A percentile compares a stretch with the other conserved stretches of the same genome.
Evolutionary conservation across 768 basidiomycete species (phyloP).

Genomic region (Lactifluus piperatus): DNA sequence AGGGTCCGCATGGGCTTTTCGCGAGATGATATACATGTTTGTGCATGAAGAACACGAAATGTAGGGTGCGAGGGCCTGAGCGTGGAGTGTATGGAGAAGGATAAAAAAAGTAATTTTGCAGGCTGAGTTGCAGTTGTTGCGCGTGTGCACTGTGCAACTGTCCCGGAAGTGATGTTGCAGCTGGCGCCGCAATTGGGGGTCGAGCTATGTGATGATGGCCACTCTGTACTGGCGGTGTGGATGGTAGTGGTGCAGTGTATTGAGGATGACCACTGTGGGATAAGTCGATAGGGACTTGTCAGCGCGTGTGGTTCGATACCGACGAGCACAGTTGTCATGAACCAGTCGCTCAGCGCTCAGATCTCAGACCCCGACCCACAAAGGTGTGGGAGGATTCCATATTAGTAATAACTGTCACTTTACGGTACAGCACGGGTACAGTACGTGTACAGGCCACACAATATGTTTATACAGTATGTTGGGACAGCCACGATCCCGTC

Average conservation of each 20-base stretch:
- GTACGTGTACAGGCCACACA: no score
- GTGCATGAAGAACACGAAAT: conserved; percentile 70
- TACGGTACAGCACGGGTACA: no score
- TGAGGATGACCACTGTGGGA: background rate
- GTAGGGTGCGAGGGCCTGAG: conserved; percentile 18
- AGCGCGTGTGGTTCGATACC: no score
- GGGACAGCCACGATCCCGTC: no score
- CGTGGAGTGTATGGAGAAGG: background rate
- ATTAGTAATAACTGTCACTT: no score
- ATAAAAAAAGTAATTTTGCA: background rate
- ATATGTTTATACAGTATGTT: no score
- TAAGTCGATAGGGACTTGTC: background rate
- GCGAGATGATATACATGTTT: conserved; percentile 76
- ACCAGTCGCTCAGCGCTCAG: no score
- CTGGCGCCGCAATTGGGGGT: background rate
- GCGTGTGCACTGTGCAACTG: background rate
- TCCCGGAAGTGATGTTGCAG: background rate
- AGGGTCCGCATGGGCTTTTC: conserved; percentile 86
- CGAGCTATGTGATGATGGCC: background rate
- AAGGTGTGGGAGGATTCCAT: no score
- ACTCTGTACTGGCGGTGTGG: background rate
- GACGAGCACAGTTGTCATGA: no score
- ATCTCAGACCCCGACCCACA: no score
- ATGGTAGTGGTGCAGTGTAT: no score
- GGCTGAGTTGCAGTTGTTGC: background rate